Evolutionary conservation across 306 rosid genomes (phyloP).

Genomic region (Echinosophora koreensis): DNA sequence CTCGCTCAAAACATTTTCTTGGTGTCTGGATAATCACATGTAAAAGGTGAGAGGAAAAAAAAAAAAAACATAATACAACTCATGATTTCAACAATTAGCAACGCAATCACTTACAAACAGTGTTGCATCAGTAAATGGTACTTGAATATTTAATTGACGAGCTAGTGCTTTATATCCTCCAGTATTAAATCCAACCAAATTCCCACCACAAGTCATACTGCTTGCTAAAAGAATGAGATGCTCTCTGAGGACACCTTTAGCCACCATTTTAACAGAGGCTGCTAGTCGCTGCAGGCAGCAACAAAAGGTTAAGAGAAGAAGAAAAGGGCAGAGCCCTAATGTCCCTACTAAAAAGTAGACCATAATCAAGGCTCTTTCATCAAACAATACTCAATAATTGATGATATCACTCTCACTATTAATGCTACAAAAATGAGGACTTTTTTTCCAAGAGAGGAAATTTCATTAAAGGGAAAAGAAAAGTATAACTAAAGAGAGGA

Average conservation of each 20-base stretch:
- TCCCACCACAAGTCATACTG: constrained; percentile 94
- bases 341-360: constrained; percentile 17
- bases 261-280: constrained; percentile 82
- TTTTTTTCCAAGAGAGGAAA: not conserved
- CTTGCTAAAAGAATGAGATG: constrained; percentile 89
- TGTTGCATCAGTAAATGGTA: constrained; percentile 95
- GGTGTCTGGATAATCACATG: constrained; percentile 73
- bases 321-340: not conserved
- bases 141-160: constrained; percentile 76
- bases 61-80: constrained; percentile 20
- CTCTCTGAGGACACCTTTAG: constrained; percentile 95
- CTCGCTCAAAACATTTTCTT: constrained; percentile 85
- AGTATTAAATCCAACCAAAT: constrained; percentile 84
- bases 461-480: constrained; percentile 6
- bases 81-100: constrained; percentile 36
- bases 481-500: not conserved
- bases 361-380: constrained; percentile 33
- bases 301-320: constrained; percentile 26
- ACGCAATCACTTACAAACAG: constrained; percentile 70
- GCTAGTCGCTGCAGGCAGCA: constrained; percentile 76
- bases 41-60: constrained; percentile 33
- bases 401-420: constrained; percentile 1
- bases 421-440: not conserved
- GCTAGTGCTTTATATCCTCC: constrained; percentile 90
- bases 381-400: constrained; percentile 20